phyloP scores from a whole-genome alignment of 2,329 filamentous ascomycete genomes.

The Colletotrichum echinochloae region DNA sequence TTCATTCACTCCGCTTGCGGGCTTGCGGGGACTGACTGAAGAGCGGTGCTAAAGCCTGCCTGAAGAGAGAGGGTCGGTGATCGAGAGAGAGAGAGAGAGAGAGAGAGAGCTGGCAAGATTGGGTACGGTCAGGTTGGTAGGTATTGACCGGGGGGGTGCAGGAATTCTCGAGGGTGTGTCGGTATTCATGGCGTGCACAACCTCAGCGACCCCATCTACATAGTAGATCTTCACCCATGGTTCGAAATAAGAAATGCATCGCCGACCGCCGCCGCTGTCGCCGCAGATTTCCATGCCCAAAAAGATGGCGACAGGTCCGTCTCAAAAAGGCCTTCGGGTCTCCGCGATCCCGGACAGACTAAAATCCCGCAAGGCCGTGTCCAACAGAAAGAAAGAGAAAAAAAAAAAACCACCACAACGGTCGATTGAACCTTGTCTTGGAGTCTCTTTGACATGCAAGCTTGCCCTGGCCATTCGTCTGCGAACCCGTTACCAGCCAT shows the following conservation, averaged over 20 bases:
- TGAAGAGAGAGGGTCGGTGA: conserved; percentile 15
- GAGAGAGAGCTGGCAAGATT: conserved; percentile 16
- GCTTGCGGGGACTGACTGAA: conserved; percentile 34
- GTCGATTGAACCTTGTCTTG: background rate
- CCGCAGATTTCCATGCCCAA: conserved; percentile 35
- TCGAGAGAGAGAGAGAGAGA: background rate
- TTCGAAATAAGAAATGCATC: conserved; percentile 38
- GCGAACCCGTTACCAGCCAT: conserved; percentile 25
- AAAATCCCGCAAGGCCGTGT: conserved; percentile 12
- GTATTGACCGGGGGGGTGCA: conserved; percentile 13
- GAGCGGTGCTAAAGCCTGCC: conserved; percentile 27
- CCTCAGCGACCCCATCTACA: conserved; percentile 27
- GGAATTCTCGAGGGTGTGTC: background rate
- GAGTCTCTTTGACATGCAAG: conserved; percentile 12
- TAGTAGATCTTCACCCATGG: conserved; percentile 37
- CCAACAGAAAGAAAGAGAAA: conserved; percentile 14
- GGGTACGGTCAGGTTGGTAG: conserved; percentile 21
- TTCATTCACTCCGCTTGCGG: conserved; percentile 23
- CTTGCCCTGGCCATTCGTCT: conserved; percentile 19
- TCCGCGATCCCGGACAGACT: conserved; percentile 17
- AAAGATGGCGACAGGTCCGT: conserved; percentile 24
- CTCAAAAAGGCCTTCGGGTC: conserved; percentile 5
- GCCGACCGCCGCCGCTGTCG: conserved; percentile 9
- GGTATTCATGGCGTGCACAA: background rate
- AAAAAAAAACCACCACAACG: no score